Conservation (phyloP, 106 monocot species). For the Dioscorea zingiberensis region DNA sequence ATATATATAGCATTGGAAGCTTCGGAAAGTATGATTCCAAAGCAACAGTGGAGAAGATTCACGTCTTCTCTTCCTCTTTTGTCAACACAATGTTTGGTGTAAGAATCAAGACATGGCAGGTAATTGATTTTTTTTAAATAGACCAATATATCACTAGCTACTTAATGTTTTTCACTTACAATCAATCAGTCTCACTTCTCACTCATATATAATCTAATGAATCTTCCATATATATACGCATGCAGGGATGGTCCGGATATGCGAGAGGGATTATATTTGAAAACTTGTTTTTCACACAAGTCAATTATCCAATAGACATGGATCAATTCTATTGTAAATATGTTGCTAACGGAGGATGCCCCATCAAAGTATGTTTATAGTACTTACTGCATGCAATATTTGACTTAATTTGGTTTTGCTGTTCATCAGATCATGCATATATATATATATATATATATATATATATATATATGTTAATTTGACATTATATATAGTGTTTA, state of each 20-base stretch:
- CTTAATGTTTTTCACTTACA: too few species aligned
- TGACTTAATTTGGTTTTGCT: too few species aligned
- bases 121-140: neutral
- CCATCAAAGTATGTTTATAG: neutral
- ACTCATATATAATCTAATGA: too few species aligned
- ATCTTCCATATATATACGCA: too few species aligned
- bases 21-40: neutral
- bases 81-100: neutral
- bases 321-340: slow-evolving; percentile 22
- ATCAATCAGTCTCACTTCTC: too few species aligned
- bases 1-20: slow-evolving; percentile 3
- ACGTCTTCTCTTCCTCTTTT: neutral
- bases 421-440: too few species aligned
- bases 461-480: too few species aligned
- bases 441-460: too few species aligned
- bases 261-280: slow-evolving; percentile 13
- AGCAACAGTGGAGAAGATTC: neutral
- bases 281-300: slow-evolving; percentile 6
- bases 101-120: slow-evolving; percentile 10
- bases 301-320: slow-evolving; percentile 18
- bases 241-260: slow-evolving; percentile 24
- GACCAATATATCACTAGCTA: too few species aligned
- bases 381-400: too few species aligned
- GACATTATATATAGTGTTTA: too few species aligned
- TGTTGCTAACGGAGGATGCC: neutral